A percentile compares a stretch with the other conserved stretches of the same genome.
These are phyloP conservation scores for Oryza coarctata DNA, from an alignment of 176 grass and related monocot species.

Conservation along the genomic window DNA sequence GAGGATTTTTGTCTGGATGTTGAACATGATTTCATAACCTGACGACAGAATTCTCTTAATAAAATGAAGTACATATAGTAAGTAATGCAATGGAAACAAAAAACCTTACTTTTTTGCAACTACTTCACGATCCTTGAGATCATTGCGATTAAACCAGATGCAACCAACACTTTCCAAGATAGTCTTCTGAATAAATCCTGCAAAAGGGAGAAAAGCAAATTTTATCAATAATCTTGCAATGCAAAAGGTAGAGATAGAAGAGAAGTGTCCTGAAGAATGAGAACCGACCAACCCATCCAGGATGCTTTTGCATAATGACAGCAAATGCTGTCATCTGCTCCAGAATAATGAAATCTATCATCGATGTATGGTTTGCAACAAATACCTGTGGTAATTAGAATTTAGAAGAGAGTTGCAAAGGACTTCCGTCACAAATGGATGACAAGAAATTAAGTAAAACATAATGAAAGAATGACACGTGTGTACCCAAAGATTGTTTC, in stretches of 20 bases:
- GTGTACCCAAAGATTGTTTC: neutral
- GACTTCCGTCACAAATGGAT: conserved; percentile 19
- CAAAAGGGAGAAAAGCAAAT: conserved; percentile 12
- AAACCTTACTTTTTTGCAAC: conserved; percentile 67
- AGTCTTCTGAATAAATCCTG: conserved; percentile 97
- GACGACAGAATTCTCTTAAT: conserved; percentile 9
- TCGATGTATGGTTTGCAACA: conserved; percentile 97
- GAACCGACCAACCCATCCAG: conserved; percentile 93
- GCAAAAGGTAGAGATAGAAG: conserved; percentile 7
- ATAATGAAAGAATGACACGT: neutral
- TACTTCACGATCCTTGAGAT: conserved; percentile 92
- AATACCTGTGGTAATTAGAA: conserved; percentile 68
- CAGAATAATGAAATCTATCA: conserved; percentile 99
- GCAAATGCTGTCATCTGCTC: conserved; percentile 99
- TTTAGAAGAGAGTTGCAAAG: conserved; percentile 28
- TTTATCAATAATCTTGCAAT: conserved; percentile 23
- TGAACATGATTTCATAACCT: conserved; percentile 92
- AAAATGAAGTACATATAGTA: neutral
- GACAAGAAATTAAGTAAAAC: neutral
- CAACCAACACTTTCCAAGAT: conserved; percentile 92
- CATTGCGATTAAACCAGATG: conserved; percentile 98
- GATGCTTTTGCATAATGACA: conserved; percentile 99
- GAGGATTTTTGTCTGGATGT: conserved; percentile 79
- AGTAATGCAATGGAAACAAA: neutral
- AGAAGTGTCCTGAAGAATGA: conserved; percentile 1